Evolutionary conservation across 805 yeast genomes (phyloP), one percentile per base, ranked within the genome.

Genomic region (Myxozyma mucilagina): DNA sequence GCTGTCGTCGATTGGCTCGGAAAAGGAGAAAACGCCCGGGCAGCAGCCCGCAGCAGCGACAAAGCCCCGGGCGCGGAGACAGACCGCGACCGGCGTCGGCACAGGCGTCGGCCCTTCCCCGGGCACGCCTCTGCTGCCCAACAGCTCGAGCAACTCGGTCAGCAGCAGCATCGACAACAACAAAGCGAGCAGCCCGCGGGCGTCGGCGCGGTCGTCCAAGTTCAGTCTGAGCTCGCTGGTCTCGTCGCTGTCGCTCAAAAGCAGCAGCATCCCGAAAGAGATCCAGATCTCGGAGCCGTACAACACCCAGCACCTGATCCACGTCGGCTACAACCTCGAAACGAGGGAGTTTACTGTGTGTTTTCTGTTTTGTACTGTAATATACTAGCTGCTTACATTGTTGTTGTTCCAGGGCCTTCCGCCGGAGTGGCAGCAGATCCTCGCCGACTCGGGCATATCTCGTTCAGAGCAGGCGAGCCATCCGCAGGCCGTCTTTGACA

Each of bases 231-330:
- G 53, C 47, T 50, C 48, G 42, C 47, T 63, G n/a, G 66, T 61
- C 7, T 35, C 56, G 20, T 44, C 56, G 39, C 53, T 63, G 60
- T 60, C 24, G 39, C 50, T 13, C 51, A 50, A 4, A 43, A 44
- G 38, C 29, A 34, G 7, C 47, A 44, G 38, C 29, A 34, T 8
- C 47, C 53, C 47, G 16, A 47, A 47, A 13, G 58, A 38, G 14
- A 16, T 56, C 13, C 68, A 84, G 67, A 94, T 93, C 53, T 89
- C 96, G n/a, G 86, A 90, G 0, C 99, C 99, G 0, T 90, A 87
- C 73, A 90, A 90, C 70, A 87, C 94, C 16, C 86, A 89, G 70
- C 97, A 92, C 71, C 87, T 90, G 39, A 90, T 94, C 18, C 96
- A 90, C 71, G 96, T 90, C 16, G 94, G 91, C 32, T 84, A 87